phyloP scores from a whole-genome alignment of 805 yeast species.

The Maudiozyma barnettii region DNA sequence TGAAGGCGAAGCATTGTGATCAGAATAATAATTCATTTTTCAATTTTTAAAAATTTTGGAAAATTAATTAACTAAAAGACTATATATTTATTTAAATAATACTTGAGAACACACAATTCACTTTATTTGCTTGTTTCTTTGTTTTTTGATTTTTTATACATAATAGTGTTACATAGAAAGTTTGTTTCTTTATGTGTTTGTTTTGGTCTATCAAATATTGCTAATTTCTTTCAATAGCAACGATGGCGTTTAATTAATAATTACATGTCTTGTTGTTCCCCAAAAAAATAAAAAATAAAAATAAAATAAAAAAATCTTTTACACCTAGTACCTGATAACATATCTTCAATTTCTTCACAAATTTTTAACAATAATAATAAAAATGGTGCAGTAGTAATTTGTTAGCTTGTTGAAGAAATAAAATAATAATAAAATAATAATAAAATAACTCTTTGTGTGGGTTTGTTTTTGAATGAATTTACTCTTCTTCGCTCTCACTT shows the following conservation, averaged over 20 bases:
- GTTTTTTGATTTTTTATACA: background rate
- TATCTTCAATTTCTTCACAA: background rate
- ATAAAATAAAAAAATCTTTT: too few species aligned
- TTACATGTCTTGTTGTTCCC: background rate
- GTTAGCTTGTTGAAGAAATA: too few species aligned
- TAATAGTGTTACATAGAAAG: conserved; percentile 10
- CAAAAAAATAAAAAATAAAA: too few species aligned
- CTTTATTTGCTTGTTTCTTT: background rate
- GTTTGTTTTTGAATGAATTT: conserved; percentile 5
- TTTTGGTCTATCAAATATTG: background rate
- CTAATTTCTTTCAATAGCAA: background rate
- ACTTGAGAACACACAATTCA: background rate
- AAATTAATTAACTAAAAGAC: background rate
- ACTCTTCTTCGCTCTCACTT: conserved; percentile 65
- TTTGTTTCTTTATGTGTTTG: too few species aligned
- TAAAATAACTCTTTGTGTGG: background rate
- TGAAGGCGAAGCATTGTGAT: too few species aligned
- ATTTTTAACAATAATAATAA: background rate
- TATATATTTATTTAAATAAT: background rate
- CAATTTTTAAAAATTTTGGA: too few species aligned
- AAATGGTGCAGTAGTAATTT: background rate
- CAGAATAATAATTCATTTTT: too few species aligned
- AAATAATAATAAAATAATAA: too few species aligned
- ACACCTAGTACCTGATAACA: background rate
- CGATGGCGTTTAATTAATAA: background rate